Evolutionary conservation across 495 filamentous ascomycete genomes (phyloP).

Genomic region (Margaritispora aquatica): DNA sequence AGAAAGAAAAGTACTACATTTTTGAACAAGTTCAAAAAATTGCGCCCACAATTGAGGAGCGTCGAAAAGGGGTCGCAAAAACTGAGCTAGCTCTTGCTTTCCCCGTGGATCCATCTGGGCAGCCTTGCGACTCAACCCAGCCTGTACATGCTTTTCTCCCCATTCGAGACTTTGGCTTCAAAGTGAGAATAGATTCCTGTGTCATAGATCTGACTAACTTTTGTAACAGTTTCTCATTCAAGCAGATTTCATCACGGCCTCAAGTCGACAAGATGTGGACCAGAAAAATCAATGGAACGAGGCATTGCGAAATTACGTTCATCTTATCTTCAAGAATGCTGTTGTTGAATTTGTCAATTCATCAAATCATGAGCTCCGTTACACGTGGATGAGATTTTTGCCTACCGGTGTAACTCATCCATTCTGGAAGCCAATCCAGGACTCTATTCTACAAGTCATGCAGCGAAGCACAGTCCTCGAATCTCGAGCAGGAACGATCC

Average conservation of each 20-base stretch:
- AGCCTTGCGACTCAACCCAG: background rate
- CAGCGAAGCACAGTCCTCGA: no score
- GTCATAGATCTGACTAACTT: background rate
- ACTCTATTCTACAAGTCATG: background rate
- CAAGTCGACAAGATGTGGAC: background rate
- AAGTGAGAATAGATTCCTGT: constrained; percentile 1
- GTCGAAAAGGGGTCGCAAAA: no score
- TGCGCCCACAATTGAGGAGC: no score
- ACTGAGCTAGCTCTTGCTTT: background rate
- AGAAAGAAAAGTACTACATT: no score
- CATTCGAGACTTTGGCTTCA: constrained; percentile 1
- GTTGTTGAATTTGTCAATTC: background rate
- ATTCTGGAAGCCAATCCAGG: background rate
- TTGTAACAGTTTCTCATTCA: constrained; percentile 3
- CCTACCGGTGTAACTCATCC: background rate
- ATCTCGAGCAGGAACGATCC: no score
- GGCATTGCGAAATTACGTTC: background rate
- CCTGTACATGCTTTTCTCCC: constrained; percentile 2
- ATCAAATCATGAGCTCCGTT: background rate
- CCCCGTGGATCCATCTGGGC: background rate
- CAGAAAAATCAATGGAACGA: background rate
- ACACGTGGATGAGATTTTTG: constrained; percentile 5
- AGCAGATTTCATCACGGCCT: constrained; percentile 2
- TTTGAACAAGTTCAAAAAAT: no score
- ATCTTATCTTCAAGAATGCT: background rate